phyloP scores from a whole-genome alignment of 768 basidiomycete genomes.

The Hypholoma fasciculare region DNA sequence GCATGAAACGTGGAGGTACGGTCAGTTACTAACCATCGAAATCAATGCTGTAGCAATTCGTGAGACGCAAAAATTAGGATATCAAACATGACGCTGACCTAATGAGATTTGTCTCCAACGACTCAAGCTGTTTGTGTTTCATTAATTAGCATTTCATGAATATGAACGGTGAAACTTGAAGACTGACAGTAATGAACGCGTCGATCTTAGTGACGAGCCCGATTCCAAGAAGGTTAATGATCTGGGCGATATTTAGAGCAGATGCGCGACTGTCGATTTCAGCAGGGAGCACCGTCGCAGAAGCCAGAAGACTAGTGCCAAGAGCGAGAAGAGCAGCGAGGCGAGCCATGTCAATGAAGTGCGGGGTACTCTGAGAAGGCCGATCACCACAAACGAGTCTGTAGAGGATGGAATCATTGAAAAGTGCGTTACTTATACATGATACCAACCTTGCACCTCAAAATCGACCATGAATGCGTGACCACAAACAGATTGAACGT shows the following conservation, averaged over 20 bases:
- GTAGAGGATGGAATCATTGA: not conserved
- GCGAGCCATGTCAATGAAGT: slow-evolving; percentile 3
- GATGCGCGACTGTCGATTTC: slow-evolving; percentile 5
- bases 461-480: too few species aligned
- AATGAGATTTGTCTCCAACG: slow-evolving; percentile 34
- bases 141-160: not conserved
- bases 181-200: slow-evolving; percentile 37
- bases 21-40: slow-evolving; percentile 31
- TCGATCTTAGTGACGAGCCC: slow-evolving; percentile 41
- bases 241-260: slow-evolving; percentile 17
- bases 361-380: not conserved
- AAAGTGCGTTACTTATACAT: too few species aligned
- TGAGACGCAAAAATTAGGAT: not conserved
- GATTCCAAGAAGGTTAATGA: slow-evolving; percentile 39
- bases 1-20: not conserved
- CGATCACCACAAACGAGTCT: not conserved
- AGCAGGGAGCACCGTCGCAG: not conserved
- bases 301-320: not conserved
- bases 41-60: slow-evolving; percentile 18
- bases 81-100: slow-evolving; percentile 2
- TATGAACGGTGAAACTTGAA: slow-evolving; percentile 1
- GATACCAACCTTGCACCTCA: too few species aligned
- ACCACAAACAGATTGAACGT: not conserved
- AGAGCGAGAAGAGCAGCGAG: slow-evolving; percentile 4
- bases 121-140: slow-evolving; percentile 30